A percentile compares a stretch with the other conserved stretches of the same genome.
Evolutionary conservation across 345 rosid genomes (phyloP).

Genomic region (Arabidopsis suecica): DNA sequence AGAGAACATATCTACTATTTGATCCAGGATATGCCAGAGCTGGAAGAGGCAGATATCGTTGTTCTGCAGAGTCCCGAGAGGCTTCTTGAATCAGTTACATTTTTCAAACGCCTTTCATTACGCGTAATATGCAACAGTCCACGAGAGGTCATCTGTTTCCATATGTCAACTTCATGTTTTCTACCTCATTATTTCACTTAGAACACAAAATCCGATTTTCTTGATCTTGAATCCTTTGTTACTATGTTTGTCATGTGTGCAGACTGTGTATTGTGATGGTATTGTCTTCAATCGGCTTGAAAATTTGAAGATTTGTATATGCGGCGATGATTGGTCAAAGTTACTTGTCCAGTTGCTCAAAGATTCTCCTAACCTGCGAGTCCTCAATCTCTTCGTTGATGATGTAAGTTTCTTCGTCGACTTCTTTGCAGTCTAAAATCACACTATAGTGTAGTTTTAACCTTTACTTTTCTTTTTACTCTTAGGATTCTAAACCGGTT

Average conservation of each 20-base stretch:
- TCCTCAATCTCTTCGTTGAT: background rate
- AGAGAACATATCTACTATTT: background rate
- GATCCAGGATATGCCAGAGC: background rate
- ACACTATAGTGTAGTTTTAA: too few species aligned
- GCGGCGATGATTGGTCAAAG: background rate
- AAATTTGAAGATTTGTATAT: background rate
- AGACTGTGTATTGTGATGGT: background rate
- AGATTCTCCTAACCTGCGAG: constrained; percentile 13
- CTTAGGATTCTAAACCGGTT: too few species aligned
- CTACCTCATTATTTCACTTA: background rate
- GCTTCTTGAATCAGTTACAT: background rate
- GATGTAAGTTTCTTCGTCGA: background rate
- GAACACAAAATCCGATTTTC: background rate
- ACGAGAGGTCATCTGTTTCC: background rate
- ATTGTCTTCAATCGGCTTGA: constrained; percentile 14
- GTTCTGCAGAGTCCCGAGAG: background rate
- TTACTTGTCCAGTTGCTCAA: constrained; percentile 20
- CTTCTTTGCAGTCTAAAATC: too few species aligned
- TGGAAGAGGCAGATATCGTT: background rate
- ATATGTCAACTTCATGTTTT: background rate
- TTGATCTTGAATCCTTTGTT: background rate
- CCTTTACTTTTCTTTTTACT: too few species aligned
- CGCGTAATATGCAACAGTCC: background rate
- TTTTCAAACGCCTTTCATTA: background rate
- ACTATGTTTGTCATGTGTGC: background rate